Conservation (phyloP, 192 early-diverging fungal species). For the Coemansia sp. region DNA sequence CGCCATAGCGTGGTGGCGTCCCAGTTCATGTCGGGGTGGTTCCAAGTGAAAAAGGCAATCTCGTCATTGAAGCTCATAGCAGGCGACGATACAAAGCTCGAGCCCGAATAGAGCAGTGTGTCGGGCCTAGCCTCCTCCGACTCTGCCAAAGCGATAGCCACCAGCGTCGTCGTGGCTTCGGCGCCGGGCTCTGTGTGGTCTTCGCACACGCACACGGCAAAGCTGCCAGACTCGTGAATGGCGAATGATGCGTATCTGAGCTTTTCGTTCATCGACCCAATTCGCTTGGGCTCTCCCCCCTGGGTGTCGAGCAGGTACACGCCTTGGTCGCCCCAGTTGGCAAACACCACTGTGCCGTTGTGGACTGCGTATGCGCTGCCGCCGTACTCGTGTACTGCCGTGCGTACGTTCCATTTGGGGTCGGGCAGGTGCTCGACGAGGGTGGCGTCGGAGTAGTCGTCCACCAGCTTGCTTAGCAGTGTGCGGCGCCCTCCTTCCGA, state of each 20-base stretch:
- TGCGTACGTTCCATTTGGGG: slow-evolving; percentile 59
- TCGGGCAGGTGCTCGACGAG: slow-evolving; percentile 32
- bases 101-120: slow-evolving; percentile 52
- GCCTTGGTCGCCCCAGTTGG: slow-evolving; percentile 59
- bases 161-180: slow-evolving; percentile 52
- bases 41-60: slow-evolving; percentile 68
- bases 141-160: slow-evolving; percentile 51
- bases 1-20: slow-evolving; percentile 62
- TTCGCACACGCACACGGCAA: slow-evolving; percentile 66
- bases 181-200: slow-evolving; percentile 62
- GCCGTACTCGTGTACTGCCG: slow-evolving; percentile 78
- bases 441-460: slow-evolving; percentile 23
- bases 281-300: slow-evolving; percentile 20
- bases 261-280: slow-evolving; percentile 52
- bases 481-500: slow-evolving; percentile 34
- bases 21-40: slow-evolving; percentile 80
- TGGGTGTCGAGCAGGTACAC: slow-evolving; percentile 54
- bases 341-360: slow-evolving; percentile 60
- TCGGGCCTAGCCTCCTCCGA: slow-evolving; percentile 17
- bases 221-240: slow-evolving; percentile 57
- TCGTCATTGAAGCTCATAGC: slow-evolving; percentile 55
- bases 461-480: slow-evolving; percentile 34
- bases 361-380: slow-evolving; percentile 61
- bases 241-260: slow-evolving; percentile 65
- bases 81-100: slow-evolving; percentile 69